Percentiles rank a stretch among this genome's conserved stretches.
phyloP scores from a whole-genome alignment of 2,329 filamentous ascomycete genomes.

The Chaetothyriales sp. region DNA sequence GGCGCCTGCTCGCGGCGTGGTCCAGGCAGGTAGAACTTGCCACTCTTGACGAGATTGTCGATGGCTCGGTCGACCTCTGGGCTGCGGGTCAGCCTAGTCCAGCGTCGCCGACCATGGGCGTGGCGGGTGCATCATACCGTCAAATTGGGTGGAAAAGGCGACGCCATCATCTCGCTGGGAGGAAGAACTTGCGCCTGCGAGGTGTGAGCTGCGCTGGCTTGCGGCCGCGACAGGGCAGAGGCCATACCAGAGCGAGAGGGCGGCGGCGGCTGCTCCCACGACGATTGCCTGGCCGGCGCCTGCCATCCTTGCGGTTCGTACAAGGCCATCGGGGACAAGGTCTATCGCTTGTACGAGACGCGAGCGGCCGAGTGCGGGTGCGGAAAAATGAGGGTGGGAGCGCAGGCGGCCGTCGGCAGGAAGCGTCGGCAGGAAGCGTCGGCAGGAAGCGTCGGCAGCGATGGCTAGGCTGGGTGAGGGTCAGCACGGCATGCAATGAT shows the following conservation, averaged over 20 bases:
- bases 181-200: slow-evolving; percentile 58
- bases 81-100: slow-evolving; percentile 19
- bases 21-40: slow-evolving; percentile 62
- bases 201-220: slow-evolving; percentile 16
- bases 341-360: neutral
- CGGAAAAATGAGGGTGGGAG: neutral
- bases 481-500: neutral
- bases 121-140: slow-evolving; percentile 44
- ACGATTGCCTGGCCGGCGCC: slow-evolving; percentile 48
- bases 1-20: slow-evolving; percentile 69
- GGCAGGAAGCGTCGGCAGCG: neutral
- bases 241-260: slow-evolving; percentile 57
- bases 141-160: slow-evolving; percentile 77
- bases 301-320: slow-evolving; percentile 56
- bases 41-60: slow-evolving; percentile 92
- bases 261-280: slow-evolving; percentile 60
- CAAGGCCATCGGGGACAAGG: slow-evolving; percentile 43
- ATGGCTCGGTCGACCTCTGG: slow-evolving; percentile 89
- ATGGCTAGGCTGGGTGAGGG: neutral
- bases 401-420: neutral
- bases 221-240: neutral
- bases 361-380: neutral
- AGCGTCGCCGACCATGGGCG: neutral
- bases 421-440: neutral
- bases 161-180: slow-evolving; percentile 59